A percentile compares a stretch with the other conserved stretches of the same genome.
These are phyloP conservation scores for Alternaria tenuissima DNA, from an alignment of 2,329 filamentous ascomycete genomes.

Conservation along the genomic window DNA sequence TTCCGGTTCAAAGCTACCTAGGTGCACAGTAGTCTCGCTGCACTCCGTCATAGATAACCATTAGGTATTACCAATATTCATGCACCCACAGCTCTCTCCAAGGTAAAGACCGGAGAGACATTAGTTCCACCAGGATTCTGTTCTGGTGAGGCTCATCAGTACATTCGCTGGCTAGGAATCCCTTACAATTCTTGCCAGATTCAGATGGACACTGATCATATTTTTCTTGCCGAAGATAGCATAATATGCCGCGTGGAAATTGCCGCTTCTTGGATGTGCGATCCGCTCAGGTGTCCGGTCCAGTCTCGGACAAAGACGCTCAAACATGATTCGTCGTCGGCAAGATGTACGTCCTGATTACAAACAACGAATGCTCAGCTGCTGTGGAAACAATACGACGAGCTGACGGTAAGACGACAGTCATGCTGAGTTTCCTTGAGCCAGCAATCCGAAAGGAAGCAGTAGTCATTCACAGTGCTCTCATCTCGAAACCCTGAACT, in stretches of 20 bases:
- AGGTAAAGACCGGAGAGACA: no score
- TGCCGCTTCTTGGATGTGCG: background rate
- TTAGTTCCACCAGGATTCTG: background rate
- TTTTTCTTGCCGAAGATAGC: constrained; percentile 1
- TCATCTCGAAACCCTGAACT: background rate
- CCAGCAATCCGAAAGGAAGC: background rate
- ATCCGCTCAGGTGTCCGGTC: background rate
- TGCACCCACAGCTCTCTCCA: background rate
- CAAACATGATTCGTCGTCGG: background rate
- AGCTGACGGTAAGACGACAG: background rate
- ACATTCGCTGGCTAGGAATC: background rate
- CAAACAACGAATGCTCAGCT: constrained; percentile 1
- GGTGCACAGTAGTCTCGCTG: background rate
- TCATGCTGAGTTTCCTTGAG: background rate
- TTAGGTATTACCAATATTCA: background rate
- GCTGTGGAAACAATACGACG: background rate
- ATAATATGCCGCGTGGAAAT: background rate
- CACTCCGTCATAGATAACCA: constrained; percentile 1
- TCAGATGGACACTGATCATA: background rate
- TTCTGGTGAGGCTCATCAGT: background rate
- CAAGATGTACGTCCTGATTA: constrained; percentile 1
- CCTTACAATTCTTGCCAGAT: background rate
- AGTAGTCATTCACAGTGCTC: background rate
- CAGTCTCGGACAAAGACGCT: constrained; percentile 1
- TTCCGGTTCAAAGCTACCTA: background rate